These are phyloP conservation scores for Oldenlandia corymbosa DNA, from an alignment of 257 asterid genomes.

Conservation along the genomic window DNA sequence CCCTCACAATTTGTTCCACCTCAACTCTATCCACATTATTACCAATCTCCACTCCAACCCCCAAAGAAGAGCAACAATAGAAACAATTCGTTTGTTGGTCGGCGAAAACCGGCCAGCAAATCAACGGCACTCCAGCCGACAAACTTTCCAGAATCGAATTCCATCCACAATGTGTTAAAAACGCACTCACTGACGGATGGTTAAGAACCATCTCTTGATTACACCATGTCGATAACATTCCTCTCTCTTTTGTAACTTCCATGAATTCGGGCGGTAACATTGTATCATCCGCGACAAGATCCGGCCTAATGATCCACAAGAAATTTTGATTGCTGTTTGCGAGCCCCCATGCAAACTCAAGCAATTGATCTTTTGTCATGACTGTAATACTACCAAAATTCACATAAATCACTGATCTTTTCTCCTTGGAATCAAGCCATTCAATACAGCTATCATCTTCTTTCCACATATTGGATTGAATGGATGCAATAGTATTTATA, in stretches of 20 bases:
- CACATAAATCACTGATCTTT: conserved; percentile 4
- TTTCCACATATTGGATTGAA: conserved; percentile 11
- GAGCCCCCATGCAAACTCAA: conserved; percentile 17
- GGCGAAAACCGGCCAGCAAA: conserved; percentile 15
- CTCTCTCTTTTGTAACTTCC: background rate
- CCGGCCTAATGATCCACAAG: conserved; percentile 16
- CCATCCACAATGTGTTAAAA: conserved; percentile 21
- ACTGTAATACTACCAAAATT: conserved; percentile 14
- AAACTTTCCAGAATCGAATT: conserved; percentile 16
- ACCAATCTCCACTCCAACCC: conserved; percentile 14
- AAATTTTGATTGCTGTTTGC: conserved; percentile 9
- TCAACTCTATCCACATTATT: conserved; percentile 11
- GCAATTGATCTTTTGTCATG: background rate
- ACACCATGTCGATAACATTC: conserved; percentile 10
- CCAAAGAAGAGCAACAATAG: conserved; percentile 12
- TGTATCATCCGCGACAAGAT: background rate
- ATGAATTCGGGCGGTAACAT: background rate
- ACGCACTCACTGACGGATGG: conserved; percentile 9
- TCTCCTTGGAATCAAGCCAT: conserved; percentile 3
- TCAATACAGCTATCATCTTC: conserved; percentile 13
- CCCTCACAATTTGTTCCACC: conserved; percentile 12
- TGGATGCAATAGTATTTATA: background rate
- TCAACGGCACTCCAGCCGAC: conserved; percentile 9
- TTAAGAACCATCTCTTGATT: conserved; percentile 14
- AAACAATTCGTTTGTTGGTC: conserved; percentile 12